These are phyloP conservation scores for Boletus barrowsii DNA, from an alignment of 768 basidiomycete genomes.

Conservation along the genomic window DNA sequence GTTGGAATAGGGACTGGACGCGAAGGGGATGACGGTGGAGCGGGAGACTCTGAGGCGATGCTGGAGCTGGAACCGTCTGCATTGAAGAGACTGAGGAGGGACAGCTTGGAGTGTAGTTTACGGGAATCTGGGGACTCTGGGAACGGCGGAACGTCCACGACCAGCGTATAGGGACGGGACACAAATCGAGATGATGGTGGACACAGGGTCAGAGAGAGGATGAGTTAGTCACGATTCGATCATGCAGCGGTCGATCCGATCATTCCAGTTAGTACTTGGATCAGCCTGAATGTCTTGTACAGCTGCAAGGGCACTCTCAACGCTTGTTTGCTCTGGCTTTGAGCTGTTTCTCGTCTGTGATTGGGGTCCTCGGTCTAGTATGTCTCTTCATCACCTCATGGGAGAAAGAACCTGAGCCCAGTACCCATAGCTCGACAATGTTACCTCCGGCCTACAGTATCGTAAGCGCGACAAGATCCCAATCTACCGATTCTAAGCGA, in stretches of 20 bases:
- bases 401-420: neutral
- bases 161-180: no score
- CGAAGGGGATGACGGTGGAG: constrained; percentile 25
- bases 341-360: constrained; percentile 28
- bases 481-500: neutral
- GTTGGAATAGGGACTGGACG: constrained; percentile 24
- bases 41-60: constrained; percentile 33
- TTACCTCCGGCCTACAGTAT: neutral
- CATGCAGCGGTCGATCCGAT: no score
- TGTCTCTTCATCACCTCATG: neutral
- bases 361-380: neutral
- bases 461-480: no score
- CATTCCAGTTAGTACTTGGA: no score
- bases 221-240: no score
- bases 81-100: constrained; percentile 68
- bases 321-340: no score
- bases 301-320: no score
- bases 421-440: constrained; percentile 6
- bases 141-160: no score
- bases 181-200: no score
- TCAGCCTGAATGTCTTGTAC: no score
- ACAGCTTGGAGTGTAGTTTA: constrained; percentile 67
- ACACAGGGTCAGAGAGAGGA: no score
- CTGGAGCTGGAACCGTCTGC: constrained; percentile 37
- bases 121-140: no score